A percentile compares a stretch with the other conserved stretches of the same genome.
These are phyloP conservation scores for Botrytis porri DNA, from an alignment of 2,329 filamentous ascomycete genomes.

Conservation along the genomic window DNA sequence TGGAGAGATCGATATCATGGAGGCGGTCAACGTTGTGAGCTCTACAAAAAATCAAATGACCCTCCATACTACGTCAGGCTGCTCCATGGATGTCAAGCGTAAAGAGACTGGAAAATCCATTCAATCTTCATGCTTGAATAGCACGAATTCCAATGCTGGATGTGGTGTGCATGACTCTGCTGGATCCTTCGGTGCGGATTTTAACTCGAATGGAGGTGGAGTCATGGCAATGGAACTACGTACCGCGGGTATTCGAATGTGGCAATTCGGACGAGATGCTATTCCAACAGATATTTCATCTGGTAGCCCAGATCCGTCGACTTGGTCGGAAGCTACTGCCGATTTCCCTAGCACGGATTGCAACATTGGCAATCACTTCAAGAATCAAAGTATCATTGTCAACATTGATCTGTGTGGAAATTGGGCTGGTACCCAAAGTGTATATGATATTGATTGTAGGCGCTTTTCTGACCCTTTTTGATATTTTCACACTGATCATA, in stretches of 20 bases:
- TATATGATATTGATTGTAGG: conserved; percentile 33
- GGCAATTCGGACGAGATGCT: conserved; percentile 47
- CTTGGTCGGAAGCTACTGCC: conserved; percentile 47
- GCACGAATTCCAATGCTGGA: conserved; percentile 43
- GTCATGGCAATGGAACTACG: conserved; percentile 51
- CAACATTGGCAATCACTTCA: conserved; percentile 68
- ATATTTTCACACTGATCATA: neutral
- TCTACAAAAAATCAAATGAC: conserved; percentile 45
- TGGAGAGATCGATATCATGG: conserved; percentile 58
- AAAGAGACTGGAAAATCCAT: conserved; percentile 49
- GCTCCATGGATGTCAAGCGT: conserved; percentile 42
- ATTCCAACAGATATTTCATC: conserved; percentile 47
- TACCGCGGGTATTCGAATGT: conserved; percentile 46
- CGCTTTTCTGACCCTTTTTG: neutral
- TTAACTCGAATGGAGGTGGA: conserved; percentile 51
- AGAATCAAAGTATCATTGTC: conserved; percentile 72
- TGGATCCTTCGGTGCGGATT: conserved; percentile 48
- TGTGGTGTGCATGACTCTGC: conserved; percentile 44
- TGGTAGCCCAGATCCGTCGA: conserved; percentile 44
- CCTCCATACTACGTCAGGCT: conserved; percentile 47
- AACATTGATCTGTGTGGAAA: conserved; percentile 84
- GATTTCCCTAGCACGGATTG: conserved; percentile 56
- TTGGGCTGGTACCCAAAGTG: conserved; percentile 66
- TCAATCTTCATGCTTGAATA: conserved; percentile 46
- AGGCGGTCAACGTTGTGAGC: conserved; percentile 45